Evolutionary conservation across 78 protist genomes (phyloP), one percentile per base, ranked within the genome.

Genomic region (Dictyostelium firmibasis): DNA sequence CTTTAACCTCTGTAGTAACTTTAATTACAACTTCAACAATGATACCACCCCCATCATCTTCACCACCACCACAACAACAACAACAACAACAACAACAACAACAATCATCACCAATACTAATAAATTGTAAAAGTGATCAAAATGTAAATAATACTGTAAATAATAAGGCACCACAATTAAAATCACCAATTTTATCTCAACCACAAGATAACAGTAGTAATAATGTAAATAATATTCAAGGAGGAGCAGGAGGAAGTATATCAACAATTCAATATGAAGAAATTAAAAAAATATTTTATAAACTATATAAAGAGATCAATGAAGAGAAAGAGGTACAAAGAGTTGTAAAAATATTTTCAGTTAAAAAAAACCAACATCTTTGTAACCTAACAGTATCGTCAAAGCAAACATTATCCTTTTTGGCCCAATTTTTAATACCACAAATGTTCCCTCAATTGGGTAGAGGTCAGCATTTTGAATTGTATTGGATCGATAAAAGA

Each of bases 401-500:
- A 11, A 82, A 87, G 16, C 83, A 87, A 38, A 87, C 93, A 25
- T 77, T 87, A 3, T 67, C 78, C 3, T 69, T 79, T 78, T 69
- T 87, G n/a, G 27, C 81, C 8, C 93, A 87, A 44, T 78, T 78
- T 62, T 29, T 64, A 13, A 87, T 87, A 25, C 93, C 93, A 60
- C 36, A 74, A 74, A 29, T 74, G 43, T 83, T 77, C 13, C 64
- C 78, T 29, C 93, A 78, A 31, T 62, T 87, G 33, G 18, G 9
- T 10, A 44, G 8, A 16, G 47, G 57, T 25, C 93, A 87, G n/a
- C 36, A 78, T 62, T 87, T 78, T 64, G 93, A 87, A 57, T 18
- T 87, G 14, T 87, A 78, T 79, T 87, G 93, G 93, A 27, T 53
- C 2, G 93, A 87, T 64, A 76, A 87, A 35, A 76, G 38, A 41